phyloP scores from a whole-genome alignment of 139 green algal species.

The Astrephomene gubernaculifera region DNA sequence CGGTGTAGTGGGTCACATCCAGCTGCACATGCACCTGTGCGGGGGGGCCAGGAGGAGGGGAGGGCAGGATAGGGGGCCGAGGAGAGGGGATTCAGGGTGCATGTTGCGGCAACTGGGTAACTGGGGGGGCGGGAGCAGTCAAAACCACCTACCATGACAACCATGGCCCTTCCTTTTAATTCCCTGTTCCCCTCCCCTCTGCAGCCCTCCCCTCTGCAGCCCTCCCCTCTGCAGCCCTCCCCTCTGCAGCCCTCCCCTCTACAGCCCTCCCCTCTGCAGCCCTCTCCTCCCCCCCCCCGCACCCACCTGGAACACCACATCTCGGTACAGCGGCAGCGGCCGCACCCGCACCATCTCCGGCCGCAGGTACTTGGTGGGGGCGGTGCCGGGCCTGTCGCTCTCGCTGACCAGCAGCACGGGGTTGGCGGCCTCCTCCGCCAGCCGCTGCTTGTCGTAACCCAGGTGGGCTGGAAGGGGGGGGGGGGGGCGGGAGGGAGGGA shows the following conservation, averaged over 20 bases:
- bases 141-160: too few relatives aligned
- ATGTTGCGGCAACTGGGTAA: too few relatives aligned
- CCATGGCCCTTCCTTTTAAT: too few relatives aligned
- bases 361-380: slow-evolving; percentile 27
- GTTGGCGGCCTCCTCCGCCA: slow-evolving; percentile 64
- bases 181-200: too few relatives aligned
- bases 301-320: slow-evolving; percentile 20
- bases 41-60: too few relatives aligned
- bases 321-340: slow-evolving; percentile 58
- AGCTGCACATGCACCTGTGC: not conserved
- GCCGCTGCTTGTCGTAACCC: slow-evolving; percentile 58
- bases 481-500: not conserved
- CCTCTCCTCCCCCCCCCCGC: not conserved
- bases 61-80: too few relatives aligned
- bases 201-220: too few relatives aligned
- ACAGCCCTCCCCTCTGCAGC: not conserved
- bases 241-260: not conserved
- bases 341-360: slow-evolving; percentile 51
- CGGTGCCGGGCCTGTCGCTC: slow-evolving; percentile 17
- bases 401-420: slow-evolving; percentile 55
- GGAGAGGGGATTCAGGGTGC: too few relatives aligned
- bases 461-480: slow-evolving; percentile 7
- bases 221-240: too few relatives aligned
- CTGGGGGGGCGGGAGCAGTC: too few relatives aligned
- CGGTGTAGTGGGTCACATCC: slow-evolving; percentile 47